Evolutionary conservation across 805 yeast genomes (phyloP).

Genomic region (Pichia manshurica): DNA sequence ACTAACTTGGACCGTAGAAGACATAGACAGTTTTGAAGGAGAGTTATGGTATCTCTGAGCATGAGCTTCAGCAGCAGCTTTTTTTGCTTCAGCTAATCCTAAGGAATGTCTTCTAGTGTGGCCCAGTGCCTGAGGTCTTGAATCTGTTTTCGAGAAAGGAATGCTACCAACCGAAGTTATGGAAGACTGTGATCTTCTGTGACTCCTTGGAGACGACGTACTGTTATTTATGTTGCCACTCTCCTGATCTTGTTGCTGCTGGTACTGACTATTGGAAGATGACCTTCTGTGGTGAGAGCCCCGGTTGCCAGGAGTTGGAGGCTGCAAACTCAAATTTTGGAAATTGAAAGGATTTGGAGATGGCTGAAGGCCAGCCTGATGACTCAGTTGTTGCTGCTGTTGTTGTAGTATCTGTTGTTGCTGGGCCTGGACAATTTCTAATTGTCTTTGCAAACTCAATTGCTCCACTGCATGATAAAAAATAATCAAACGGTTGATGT

Average conservation of each 20-base stretch:
- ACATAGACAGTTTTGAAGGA: slow-evolving; percentile 26
- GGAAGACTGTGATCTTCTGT: slow-evolving; percentile 44
- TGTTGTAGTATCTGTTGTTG: slow-evolving; percentile 84
- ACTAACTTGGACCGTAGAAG: slow-evolving; percentile 8
- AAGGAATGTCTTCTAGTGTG: slow-evolving; percentile 89
- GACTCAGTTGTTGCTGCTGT: slow-evolving; percentile 44
- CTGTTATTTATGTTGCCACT: not conserved
- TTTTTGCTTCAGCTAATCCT: slow-evolving; percentile 87
- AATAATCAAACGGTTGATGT: not conserved
- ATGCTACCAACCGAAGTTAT: slow-evolving; percentile 22
- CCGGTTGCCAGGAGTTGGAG: slow-evolving; percentile 13
- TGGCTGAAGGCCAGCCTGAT: slow-evolving; percentile 13
- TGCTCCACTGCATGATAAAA: slow-evolving; percentile 55
- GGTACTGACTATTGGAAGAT: slow-evolving; percentile 22
- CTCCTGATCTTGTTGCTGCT: slow-evolving; percentile 11
- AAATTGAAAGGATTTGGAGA: slow-evolving; percentile 20
- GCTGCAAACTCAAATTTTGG: slow-evolving; percentile 21
- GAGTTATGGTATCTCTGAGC: slow-evolving; percentile 49
- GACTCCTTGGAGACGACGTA: slow-evolving; percentile 27
- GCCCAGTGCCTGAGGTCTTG: slow-evolving; percentile 44
- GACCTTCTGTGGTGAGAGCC: slow-evolving; percentile 29
- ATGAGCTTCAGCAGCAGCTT: slow-evolving; percentile 91
- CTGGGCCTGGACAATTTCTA: slow-evolving; percentile 87
- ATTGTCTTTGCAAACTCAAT: slow-evolving; percentile 81
- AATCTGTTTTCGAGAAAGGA: slow-evolving; percentile 17